Percentiles rank a stretch among this genome's conserved stretches.
phyloP scores from a whole-genome alignment of 106 monocot species.

The Acorus gramineus region DNA sequence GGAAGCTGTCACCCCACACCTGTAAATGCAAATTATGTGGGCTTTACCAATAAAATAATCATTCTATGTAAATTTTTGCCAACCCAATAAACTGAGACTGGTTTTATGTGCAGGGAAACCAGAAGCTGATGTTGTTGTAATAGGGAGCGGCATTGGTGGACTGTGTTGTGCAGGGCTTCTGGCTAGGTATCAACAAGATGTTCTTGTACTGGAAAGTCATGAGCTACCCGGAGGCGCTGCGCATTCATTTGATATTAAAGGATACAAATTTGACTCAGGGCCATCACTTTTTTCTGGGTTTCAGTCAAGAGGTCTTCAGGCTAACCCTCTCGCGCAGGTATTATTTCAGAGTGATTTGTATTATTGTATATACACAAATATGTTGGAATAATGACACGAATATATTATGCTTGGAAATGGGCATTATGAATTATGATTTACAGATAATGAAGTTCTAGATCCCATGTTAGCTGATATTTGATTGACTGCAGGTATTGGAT shows the following conservation, averaged over 20 bases:
- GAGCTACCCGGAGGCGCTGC: slow-evolving; percentile 95
- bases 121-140: slow-evolving; percentile 92
- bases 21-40: too few species aligned
- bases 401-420: too few species aligned
- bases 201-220: slow-evolving; percentile 90
- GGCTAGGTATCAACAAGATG: slow-evolving; percentile 83
- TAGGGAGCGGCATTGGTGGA: slow-evolving; percentile 94
- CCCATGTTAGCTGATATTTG: background rate
- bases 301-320: slow-evolving; percentile 86
- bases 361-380: background rate
- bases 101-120: slow-evolving; percentile 47
- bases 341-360: background rate
- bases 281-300: slow-evolving; percentile 96
- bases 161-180: slow-evolving; percentile 87
- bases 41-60: too few species aligned
- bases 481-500: slow-evolving; percentile 72
- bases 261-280: slow-evolving; percentile 90
- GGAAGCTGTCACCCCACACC: too few species aligned
- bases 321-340: slow-evolving; percentile 97
- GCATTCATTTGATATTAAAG: slow-evolving; percentile 89
- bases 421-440: too few species aligned
- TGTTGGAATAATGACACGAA: too few species aligned
- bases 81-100: background rate
- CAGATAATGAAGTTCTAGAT: too few species aligned
- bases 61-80: too few species aligned